Conservation (phyloP, 768 basidiomycete species). For the Panaeolus papilionaceus region DNA sequence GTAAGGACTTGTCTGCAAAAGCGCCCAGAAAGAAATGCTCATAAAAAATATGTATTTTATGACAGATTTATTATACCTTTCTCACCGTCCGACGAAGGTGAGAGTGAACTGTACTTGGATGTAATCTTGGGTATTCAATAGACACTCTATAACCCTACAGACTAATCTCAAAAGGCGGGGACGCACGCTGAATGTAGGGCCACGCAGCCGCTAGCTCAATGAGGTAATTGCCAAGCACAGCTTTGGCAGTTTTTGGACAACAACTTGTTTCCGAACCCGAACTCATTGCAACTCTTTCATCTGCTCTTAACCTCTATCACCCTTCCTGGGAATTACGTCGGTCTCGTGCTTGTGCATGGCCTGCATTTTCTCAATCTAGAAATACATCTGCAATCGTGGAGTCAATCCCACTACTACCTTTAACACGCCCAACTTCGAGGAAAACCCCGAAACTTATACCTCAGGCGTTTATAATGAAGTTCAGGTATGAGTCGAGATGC, state of each 20-base stretch:
- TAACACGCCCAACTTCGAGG: conserved; percentile 29
- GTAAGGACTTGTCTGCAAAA: neutral
- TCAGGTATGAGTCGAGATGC: conserved; percentile 50
- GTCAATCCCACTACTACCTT: conserved; percentile 45
- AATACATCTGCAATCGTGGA: conserved; percentile 36
- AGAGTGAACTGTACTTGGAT: neutral
- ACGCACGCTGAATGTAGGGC: conserved; percentile 5
- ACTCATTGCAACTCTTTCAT: neutral
- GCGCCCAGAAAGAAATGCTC: neutral
- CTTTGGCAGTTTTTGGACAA: conserved; percentile 14
- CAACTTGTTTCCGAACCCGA: neutral
- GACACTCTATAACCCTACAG: neutral
- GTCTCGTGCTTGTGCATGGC: conserved; percentile 20
- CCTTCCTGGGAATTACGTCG: conserved; percentile 18
- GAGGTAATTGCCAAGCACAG: conserved; percentile 15
- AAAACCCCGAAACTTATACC: conserved; percentile 29
- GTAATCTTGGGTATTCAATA: neutral
- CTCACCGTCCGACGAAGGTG: neutral
- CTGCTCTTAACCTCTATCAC: conserved; percentile 7
- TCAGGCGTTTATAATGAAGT: conserved; percentile 56
- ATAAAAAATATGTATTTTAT: neutral
- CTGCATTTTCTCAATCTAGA: conserved; percentile 15
- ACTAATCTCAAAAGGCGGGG: conserved; percentile 5
- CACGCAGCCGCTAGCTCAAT: conserved; percentile 1
- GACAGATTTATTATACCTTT: conserved; percentile 8